phyloP scores from a whole-genome alignment of 129 eudicot genomes.

The Lactuca saligna region DNA sequence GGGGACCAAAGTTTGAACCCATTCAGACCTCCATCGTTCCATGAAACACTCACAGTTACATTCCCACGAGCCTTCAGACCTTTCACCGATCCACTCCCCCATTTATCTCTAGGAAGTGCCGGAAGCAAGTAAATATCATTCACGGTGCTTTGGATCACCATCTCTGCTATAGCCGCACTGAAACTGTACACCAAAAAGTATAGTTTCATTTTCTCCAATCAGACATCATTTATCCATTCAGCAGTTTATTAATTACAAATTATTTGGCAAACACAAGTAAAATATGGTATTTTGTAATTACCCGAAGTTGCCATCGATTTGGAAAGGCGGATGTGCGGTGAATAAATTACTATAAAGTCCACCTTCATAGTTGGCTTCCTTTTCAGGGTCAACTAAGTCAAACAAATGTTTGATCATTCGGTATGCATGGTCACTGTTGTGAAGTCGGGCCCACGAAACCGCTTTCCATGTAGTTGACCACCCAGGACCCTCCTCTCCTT shows the following conservation, averaged over 20 bases:
- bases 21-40: conserved; percentile 57
- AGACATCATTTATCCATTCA: not conserved
- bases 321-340: conserved; percentile 81
- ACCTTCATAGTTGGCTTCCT: conserved; percentile 50
- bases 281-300: conserved; percentile 13
- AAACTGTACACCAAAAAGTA: conserved; percentile 37
- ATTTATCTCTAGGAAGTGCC: conserved; percentile 64
- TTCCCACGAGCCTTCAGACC: conserved; percentile 70
- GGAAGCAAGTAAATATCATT: conserved; percentile 59
- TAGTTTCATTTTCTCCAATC: not conserved
- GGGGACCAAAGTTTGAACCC: conserved; percentile 45
- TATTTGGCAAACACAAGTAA: not conserved
- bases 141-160: conserved; percentile 63
- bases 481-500: conserved; percentile 77
- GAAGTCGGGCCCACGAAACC: conserved; percentile 62
- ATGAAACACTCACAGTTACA: conserved; percentile 50
- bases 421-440: conserved; percentile 59
- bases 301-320: conserved; percentile 76
- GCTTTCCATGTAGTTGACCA: conserved; percentile 83
- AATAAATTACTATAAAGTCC: conserved; percentile 70
- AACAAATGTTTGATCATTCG: conserved; percentile 62
- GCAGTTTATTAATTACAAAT: not conserved
- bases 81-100: conserved; percentile 55
- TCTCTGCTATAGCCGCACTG: conserved; percentile 66
- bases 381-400: conserved; percentile 65